These are phyloP conservation scores for Myriosclerotinia curreyana DNA, from an alignment of 2,329 filamentous ascomycete species.

Conservation along the genomic window DNA sequence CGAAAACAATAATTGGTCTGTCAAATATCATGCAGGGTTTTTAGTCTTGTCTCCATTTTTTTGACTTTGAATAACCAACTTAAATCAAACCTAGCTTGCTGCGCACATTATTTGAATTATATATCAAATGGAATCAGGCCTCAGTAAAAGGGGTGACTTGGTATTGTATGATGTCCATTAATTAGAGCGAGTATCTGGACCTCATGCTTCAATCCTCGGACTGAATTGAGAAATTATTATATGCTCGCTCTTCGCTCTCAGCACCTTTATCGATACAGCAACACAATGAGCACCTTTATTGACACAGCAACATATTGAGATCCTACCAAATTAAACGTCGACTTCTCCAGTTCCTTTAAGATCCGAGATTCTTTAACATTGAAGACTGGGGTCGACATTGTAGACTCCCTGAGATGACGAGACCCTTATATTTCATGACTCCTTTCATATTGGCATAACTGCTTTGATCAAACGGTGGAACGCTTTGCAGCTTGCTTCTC, in stretches of 20 bases:
- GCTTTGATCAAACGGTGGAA: constrained; percentile 10
- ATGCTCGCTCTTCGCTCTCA: not conserved
- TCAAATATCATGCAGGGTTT: constrained; percentile 6
- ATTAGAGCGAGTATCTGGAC: not conserved
- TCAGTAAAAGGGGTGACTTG: not conserved
- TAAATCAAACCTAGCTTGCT: too few species aligned
- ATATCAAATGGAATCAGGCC: not conserved
- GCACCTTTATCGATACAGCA: not conserved
- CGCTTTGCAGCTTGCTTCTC: constrained; percentile 3
- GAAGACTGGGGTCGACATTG: not conserved
- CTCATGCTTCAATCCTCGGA: not conserved
- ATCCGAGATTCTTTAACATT: not conserved
- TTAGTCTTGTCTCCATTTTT: not conserved
- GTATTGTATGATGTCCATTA: not conserved
- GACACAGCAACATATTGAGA: not conserved
- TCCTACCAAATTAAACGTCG: not conserved
- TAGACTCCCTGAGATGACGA: not conserved
- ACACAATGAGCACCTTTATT: not conserved
- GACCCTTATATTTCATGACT: not conserved
- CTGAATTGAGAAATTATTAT: not conserved
- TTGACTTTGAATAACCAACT: not conserved
- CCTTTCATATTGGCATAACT: not conserved
- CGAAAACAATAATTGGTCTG: not conserved
- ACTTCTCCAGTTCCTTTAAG: not conserved
- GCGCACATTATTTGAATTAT: not conserved